Evolutionary conservation across 495 filamentous ascomycete genomes (phyloP).

Genomic region (Jackrogersella minutella): DNA sequence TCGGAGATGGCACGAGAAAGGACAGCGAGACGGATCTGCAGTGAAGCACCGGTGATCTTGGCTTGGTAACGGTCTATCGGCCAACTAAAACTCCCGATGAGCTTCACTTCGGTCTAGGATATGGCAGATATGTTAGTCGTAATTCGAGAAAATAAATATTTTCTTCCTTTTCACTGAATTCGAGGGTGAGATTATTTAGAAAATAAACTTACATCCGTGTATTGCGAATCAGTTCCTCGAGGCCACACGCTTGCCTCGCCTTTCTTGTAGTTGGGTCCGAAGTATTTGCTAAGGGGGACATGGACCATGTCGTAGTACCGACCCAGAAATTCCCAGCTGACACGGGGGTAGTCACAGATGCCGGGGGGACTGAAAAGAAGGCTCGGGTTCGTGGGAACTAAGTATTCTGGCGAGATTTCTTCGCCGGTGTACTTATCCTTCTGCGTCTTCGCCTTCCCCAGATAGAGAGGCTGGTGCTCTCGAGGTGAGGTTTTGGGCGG

Average conservation of each 20-base stretch:
- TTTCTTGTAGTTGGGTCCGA: slow-evolving; percentile 8
- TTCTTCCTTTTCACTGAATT: background rate
- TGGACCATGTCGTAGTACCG: slow-evolving; percentile 40
- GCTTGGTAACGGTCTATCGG: too few species aligned
- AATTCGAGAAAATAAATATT: background rate
- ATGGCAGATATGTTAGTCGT: slow-evolving; percentile 1
- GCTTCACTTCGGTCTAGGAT: background rate
- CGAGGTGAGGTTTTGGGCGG: background rate
- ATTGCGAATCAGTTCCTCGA: slow-evolving; percentile 13
- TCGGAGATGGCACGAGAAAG: too few species aligned
- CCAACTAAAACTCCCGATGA: too few species aligned
- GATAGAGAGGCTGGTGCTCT: slow-evolving; percentile 2
- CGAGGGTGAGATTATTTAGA: background rate
- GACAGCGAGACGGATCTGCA: too few species aligned
- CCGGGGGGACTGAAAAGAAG: slow-evolving; percentile 40
- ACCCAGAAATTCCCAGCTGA: slow-evolving; percentile 1
- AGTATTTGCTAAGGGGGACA: slow-evolving; percentile 9
- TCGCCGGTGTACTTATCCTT: slow-evolving; percentile 30
- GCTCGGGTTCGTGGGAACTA: slow-evolving; percentile 31
- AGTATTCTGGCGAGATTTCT: slow-evolving; percentile 37
- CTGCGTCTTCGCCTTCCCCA: background rate
- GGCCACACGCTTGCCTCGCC: background rate
- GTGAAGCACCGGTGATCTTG: too few species aligned
- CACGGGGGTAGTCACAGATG: background rate
- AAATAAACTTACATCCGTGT: slow-evolving; percentile 17